Evolutionary conservation across 768 basidiomycete genomes (phyloP), one percentile per base, ranked within the genome.

Genomic region (Tulasnella sp.): DNA sequence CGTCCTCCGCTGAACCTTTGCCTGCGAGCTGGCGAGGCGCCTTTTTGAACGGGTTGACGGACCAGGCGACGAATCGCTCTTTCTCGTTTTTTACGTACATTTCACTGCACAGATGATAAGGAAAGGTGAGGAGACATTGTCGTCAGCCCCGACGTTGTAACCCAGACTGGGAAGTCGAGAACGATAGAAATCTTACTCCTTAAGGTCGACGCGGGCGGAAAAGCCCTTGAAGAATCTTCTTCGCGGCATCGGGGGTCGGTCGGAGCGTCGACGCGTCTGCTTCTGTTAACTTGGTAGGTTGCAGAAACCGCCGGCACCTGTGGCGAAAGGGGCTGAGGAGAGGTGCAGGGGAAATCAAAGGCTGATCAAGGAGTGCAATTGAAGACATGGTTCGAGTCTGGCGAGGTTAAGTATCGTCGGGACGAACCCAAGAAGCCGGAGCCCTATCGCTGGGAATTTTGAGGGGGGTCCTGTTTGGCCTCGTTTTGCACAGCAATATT

Each of bases 391-490:
- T 46, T 46, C 11, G 11, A 9, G 18, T 46, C 3, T 46, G 2
- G 18, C 46, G 46, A 46, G 54, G 64, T 69, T 69, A 69, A 69
- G 64, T 69, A 69, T 22, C n/a, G 34, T 69, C 64, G 34, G 64
- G 31, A 69, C 2, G 3, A 28, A 1, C 31, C 12, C 31, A 69
- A 37, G 64, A 69, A 6, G 34, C 31, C 64, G 64, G 64, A 12
- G 1, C 16, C 64, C 34, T 37, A 6, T 37, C 37, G 37, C 37
- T 54, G 54, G 54, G 24, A n/a, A 16, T 24, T 37, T 3, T 69
- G 64, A 11, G 4, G 24, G 64, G 64, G 28, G 34, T 37, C 64
- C 16, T 24, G 31, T 60, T 31, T 16, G 58, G 58, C 58, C n/a
- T 60, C 31, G 54, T 69, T n/a, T n/a, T 69, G 64, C 64, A 69